A percentile compares a stretch with the other conserved stretches of the same genome.
phyloP scores from a whole-genome alignment of 306 rosid genomes.

The Rosa rugosa region DNA sequence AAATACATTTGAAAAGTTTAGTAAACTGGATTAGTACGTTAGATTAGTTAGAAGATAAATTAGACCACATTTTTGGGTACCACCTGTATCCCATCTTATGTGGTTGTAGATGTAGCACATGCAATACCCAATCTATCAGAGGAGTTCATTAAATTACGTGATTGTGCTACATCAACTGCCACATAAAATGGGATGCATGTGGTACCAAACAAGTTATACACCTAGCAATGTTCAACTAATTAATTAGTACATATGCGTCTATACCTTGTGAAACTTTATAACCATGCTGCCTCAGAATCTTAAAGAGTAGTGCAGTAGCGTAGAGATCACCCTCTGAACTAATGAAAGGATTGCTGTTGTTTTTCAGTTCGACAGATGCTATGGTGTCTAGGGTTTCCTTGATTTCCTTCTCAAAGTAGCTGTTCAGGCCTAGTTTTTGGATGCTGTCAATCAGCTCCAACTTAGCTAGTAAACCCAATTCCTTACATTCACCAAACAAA shows the following conservation, averaged over 20 bases:
- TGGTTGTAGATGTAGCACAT: too few relatives aligned
- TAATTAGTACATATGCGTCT: neutral
- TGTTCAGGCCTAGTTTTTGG: constrained; percentile 44
- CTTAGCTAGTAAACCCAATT: constrained; percentile 10
- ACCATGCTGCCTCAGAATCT: constrained; percentile 51
- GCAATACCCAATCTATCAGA: too few relatives aligned
- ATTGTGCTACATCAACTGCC: too few relatives aligned
- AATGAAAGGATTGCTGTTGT: neutral
- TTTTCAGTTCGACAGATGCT: neutral
- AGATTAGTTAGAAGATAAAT: neutral
- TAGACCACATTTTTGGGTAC: neutral
- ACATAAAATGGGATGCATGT: too few relatives aligned
- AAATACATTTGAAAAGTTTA: constrained; percentile 26
- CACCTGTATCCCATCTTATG: too few relatives aligned
- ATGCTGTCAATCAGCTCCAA: constrained; percentile 45
- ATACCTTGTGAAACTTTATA: constrained; percentile 35
- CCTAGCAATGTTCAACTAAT: too few relatives aligned
- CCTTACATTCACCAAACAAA: constrained; percentile 17
- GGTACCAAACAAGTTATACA: too few relatives aligned
- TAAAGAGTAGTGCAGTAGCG: constrained; percentile 43
- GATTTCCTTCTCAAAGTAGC: constrained; percentile 45
- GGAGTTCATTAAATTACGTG: too few relatives aligned
- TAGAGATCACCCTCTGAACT: constrained; percentile 26
- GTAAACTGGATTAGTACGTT: neutral
- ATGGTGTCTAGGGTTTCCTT: constrained; percentile 33